Base-by-base conservation (phyloP, 2,329 filamentous ascomycete species). In the Dryadomyces quercivorus region DNA sequence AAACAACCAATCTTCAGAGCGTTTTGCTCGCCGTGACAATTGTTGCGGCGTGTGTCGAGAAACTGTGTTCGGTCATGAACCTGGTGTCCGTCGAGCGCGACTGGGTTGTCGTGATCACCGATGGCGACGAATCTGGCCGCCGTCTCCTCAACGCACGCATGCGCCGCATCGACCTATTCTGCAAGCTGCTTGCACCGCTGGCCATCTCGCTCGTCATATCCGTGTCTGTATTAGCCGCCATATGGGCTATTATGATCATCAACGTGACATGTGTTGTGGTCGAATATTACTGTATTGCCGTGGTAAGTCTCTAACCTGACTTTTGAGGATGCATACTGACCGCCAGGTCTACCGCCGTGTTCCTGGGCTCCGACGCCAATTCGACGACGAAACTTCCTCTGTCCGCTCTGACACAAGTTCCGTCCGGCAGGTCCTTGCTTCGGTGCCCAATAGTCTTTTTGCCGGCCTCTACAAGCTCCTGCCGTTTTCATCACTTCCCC, bases 71-170 rank as follows among this genome's bases (percentile, higher is more conserved):
- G 1, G 73, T 83, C 6, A 74, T 81, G 64, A 89, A 88, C 63
- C 72, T 79, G 0, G 77, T 89, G 1, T 73, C 85, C 0, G 75
- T 90, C 0, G 86, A 89, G 64, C 72, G 81, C 61, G 86, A 90
- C 61, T 88, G 85, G 85, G 75, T 80, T 4, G 72, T 80, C 0
- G 69, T 80, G 8, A 68, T 80, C 10, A 71, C 76, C 1, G 68
- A 70, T 22, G 64, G 64, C 12, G 61, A 71, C 22, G 68, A 71
- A 38, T 53, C 47, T 4, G 61, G 62, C 0, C 59, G 63, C 3
- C 59, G 59, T 15, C 34, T 68, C 8, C 61, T 81, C 43, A 81
- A 81, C 58, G 73, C 77, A 6, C 67, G 67, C 9, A 79, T 82
- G 73, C 70, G 78, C 5, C 70, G 79, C 7, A 81, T 82, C 53